Conservation (phyloP, 2,329 filamentous ascomycete species). For the Penicillium sp. region DNA sequence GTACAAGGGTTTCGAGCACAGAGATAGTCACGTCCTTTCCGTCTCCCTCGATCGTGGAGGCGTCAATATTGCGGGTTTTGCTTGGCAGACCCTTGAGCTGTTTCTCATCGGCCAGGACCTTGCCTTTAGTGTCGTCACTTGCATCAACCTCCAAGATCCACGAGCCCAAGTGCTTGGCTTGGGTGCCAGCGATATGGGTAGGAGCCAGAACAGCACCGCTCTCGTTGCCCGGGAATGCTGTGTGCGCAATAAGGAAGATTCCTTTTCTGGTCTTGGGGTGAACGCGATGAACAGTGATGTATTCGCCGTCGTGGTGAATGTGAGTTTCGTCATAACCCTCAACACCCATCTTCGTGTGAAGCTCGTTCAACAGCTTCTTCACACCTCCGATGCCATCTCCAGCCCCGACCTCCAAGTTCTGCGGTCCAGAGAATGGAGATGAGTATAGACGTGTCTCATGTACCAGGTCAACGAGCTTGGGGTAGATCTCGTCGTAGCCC, state of each 20-base stretch:
- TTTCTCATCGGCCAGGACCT: slow-evolving; percentile 62
- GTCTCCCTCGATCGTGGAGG: slow-evolving; percentile 66
- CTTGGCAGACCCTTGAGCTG: slow-evolving; percentile 79
- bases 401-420: slow-evolving; percentile 53
- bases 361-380: slow-evolving; percentile 89
- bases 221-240: slow-evolving; percentile 86
- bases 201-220: slow-evolving; percentile 75
- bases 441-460: slow-evolving; percentile 79
- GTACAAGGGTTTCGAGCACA: slow-evolving; percentile 77
- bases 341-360: slow-evolving; percentile 92
- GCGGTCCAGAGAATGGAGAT: slow-evolving; percentile 63
- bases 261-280: slow-evolving; percentile 89
- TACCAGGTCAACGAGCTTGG: slow-evolving; percentile 86
- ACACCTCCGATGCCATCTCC: slow-evolving; percentile 81
- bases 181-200: slow-evolving; percentile 75
- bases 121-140: slow-evolving; percentile 62
- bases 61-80: slow-evolving; percentile 66
- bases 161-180: slow-evolving; percentile 77
- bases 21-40: slow-evolving; percentile 72
- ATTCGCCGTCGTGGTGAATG: slow-evolving; percentile 92
- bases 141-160: slow-evolving; percentile 89
- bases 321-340: slow-evolving; percentile 93
- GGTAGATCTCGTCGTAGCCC: slow-evolving; percentile 96
- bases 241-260: slow-evolving; percentile 93
- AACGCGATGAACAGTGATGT: slow-evolving; percentile 91